Percentiles rank a stretch among this genome's conserved stretches.
Evolutionary conservation across 768 basidiomycete species (phyloP).

Genomic region (Jaapia argillacea): DNA sequence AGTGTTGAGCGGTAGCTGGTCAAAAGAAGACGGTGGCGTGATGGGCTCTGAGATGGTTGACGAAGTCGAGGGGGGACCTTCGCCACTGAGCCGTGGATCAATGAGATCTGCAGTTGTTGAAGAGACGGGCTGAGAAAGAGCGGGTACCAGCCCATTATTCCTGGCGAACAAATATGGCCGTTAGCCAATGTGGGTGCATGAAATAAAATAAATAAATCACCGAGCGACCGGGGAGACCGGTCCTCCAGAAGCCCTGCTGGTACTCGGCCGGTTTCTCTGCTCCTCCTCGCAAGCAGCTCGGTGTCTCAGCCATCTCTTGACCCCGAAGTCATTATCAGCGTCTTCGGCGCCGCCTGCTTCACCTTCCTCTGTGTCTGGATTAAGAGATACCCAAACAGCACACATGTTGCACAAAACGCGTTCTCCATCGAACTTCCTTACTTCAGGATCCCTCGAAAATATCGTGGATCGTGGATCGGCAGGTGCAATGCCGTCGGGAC

Average conservation of each 20-base stretch:
- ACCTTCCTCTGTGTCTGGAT: neutral
- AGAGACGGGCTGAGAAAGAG: neutral
- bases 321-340: conserved; percentile 35
- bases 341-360: conserved; percentile 35
- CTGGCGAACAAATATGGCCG: no score
- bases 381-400: conserved; percentile 53
- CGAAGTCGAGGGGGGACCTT: neutral
- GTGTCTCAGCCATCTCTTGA: conserved; percentile 59
- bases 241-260: no score
- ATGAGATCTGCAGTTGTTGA: neutral
- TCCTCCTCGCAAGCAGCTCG: conserved; percentile 43
- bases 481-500: conserved; percentile 38
- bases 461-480: conserved; percentile 49
- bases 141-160: no score
- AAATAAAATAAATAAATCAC: no score
- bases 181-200: no score
- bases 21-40: neutral
- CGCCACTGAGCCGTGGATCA: neutral
- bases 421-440: conserved; percentile 69
- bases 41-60: neutral
- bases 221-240: no score
- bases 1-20: neutral
- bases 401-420: conserved; percentile 61
- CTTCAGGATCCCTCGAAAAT: conserved; percentile 55
- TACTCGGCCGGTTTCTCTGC: no score